Base-by-base conservation (phyloP, 2,329 filamentous ascomycete species). In the Scedosporium aurantiacum region DNA sequence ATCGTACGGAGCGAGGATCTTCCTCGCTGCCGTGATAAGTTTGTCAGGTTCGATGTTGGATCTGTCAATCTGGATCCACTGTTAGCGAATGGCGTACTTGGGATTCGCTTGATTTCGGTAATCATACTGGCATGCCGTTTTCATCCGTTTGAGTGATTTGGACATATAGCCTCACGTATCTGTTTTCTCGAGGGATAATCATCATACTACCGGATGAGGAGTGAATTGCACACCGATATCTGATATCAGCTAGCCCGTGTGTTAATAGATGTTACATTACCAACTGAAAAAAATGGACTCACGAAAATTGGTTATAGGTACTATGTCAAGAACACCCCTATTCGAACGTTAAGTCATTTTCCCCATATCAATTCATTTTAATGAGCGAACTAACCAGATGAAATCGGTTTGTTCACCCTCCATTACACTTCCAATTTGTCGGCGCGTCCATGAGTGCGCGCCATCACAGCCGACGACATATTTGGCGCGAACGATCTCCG, bases 381-480 rank as follows among this genome's bases (percentile, higher is more conserved):
- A 6, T 21, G 50, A 28, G 50, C 4, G 5, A 14, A 55, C n/a
- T 37, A 27, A 60, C 78, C 78, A 82, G 58, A 81, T 79, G 63
- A 72, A 78, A 62, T 82, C 79, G 0, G 77, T 81, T 3, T 76
- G 78, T 58, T 84, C 82, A 4, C 83, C 83, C 56, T 81, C 75
- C 56, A 86, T 73, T 37, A 79, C 74, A 37, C 83, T 79, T 0
- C 81, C 80, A 1, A 88, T 72, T 61, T 82, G 76, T 60, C 78
- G 75, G 47, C 86, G 74, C 0, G 82, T 83, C 83, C 84, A 88
- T 62, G 79, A 84, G 66, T 86, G 84, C 0, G 86, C 86, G 0
- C 87, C 86, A 64, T 89, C 87, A 50, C 82, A 85, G 0, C 86
- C 87, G 4, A 90, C 76, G 28, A 90, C 75, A 63, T 86, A 89